Evolutionary conservation across 2,329 filamentous ascomycete species (phyloP).

Genomic region (Chaetomiaceae sp.): DNA sequence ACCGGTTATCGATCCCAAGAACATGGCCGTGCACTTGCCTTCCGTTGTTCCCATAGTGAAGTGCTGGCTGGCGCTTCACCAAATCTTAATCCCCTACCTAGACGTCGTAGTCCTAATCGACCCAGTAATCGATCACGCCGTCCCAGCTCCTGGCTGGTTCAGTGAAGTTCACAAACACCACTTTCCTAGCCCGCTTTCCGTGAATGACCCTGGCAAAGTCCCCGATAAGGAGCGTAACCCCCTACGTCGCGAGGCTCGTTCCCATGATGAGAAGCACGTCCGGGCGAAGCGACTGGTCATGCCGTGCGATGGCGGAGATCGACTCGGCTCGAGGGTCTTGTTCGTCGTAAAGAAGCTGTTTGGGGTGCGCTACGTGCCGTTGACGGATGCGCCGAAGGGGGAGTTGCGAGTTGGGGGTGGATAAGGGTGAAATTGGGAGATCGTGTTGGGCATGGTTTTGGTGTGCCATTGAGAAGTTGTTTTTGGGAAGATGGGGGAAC

Average conservation of each 20-base stretch:
- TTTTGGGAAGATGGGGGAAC: no score
- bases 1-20: neutral
- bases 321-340: slow-evolving; percentile 8
- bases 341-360: slow-evolving; percentile 15
- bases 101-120: slow-evolving; percentile 14
- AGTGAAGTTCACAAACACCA: slow-evolving; percentile 16
- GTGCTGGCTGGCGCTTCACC: slow-evolving; percentile 8
- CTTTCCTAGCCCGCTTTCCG: slow-evolving; percentile 8
- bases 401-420: no score
- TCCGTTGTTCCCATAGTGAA: neutral
- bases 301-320: slow-evolving; percentile 11
- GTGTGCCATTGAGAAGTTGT: no score
- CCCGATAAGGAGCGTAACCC: slow-evolving; percentile 9
- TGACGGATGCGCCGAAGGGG: no score
- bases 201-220: slow-evolving; percentile 16
- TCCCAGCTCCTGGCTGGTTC: slow-evolving; percentile 12
- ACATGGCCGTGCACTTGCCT: neutral
- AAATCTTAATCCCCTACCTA: slow-evolving; percentile 17
- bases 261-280: slow-evolving; percentile 16
- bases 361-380: no score
- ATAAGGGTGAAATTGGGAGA: no score
- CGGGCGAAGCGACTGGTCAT: slow-evolving; percentile 8
- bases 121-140: slow-evolving; percentile 14
- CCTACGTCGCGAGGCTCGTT: slow-evolving; percentile 14
- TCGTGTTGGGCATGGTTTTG: no score